Evolutionary conservation across 495 filamentous ascomycete genomes (phyloP).

Genomic region (Xylaria bambusicola): DNA sequence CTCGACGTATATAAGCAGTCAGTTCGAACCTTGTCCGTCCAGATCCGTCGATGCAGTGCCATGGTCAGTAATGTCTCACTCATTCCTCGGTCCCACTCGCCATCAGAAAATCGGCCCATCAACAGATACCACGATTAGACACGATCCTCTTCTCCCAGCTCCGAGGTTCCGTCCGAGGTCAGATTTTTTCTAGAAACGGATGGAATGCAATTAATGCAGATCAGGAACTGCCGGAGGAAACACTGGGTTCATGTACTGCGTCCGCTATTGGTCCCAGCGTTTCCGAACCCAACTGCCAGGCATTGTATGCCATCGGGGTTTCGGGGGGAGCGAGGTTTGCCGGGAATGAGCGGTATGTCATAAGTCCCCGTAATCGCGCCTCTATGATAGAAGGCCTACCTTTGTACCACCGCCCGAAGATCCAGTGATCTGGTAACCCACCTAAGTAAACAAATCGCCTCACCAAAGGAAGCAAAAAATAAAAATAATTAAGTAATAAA

Average conservation of each 20-base stretch:
- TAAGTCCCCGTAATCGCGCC: not conserved
- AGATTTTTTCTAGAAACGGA: slow-evolving; percentile 12
- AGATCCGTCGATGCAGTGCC: too few species aligned
- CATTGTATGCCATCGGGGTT: slow-evolving; percentile 1
- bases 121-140: not conserved
- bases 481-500: too few species aligned
- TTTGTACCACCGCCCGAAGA: too few species aligned
- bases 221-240: slow-evolving; percentile 11
- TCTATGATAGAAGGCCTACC: not conserved
- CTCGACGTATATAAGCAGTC: too few species aligned
- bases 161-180: not conserved
- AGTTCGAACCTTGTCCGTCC: not conserved
- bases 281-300: slow-evolving; percentile 1
- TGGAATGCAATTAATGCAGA: slow-evolving; percentile 1
- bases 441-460: too few species aligned
- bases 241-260: not conserved
- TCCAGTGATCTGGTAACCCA: too few species aligned
- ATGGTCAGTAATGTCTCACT: too few species aligned
- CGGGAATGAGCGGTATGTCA: slow-evolving; percentile 3
- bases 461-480: too few species aligned
- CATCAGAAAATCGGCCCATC: not conserved
- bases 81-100: too few species aligned
- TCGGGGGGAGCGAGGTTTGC: not conserved
- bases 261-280: slow-evolving; percentile 6
- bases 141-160: too few species aligned